phyloP scores from a whole-genome alignment of 306 rosid genomes.

The Cajanus cajan region DNA sequence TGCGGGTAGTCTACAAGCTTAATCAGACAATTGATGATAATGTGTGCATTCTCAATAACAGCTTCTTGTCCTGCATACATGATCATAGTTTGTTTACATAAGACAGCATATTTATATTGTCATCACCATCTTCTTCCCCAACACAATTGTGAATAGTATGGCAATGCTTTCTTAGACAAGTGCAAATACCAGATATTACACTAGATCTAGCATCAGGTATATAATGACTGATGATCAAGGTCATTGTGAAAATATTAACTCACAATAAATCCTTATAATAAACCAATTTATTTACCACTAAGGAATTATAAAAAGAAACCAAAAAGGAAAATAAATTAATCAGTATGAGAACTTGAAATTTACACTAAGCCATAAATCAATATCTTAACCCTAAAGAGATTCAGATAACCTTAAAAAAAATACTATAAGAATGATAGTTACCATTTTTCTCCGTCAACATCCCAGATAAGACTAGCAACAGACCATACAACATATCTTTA shows the following conservation, averaged over 20 bases:
- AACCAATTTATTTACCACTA: slow-evolving; percentile 18
- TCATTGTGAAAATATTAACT: neutral
- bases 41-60: slow-evolving; percentile 66
- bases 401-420: slow-evolving; percentile 7
- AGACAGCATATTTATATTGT: slow-evolving; percentile 25
- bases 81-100: slow-evolving; percentile 20
- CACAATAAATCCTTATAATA: neutral
- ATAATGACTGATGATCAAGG: slow-evolving; percentile 2
- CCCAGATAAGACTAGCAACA: slow-evolving; percentile 87
- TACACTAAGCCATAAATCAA: neutral
- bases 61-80: slow-evolving; percentile 70
- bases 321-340: slow-evolving; percentile 14
- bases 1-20: slow-evolving; percentile 67
- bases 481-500: slow-evolving; percentile 65
- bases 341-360: slow-evolving; percentile 6
- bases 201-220: slow-evolving; percentile 13
- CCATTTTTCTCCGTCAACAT: slow-evolving; percentile 77
- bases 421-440: slow-evolving; percentile 38
- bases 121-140: neutral
- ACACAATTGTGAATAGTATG: neutral
- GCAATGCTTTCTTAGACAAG: slow-evolving; percentile 18
- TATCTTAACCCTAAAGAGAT: neutral
- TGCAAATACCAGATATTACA: neutral
- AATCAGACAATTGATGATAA: slow-evolving; percentile 57
- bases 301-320: neutral